Conservation (phyloP, 176 grass and related monocot species). For the Triticum aestivum region DNA sequence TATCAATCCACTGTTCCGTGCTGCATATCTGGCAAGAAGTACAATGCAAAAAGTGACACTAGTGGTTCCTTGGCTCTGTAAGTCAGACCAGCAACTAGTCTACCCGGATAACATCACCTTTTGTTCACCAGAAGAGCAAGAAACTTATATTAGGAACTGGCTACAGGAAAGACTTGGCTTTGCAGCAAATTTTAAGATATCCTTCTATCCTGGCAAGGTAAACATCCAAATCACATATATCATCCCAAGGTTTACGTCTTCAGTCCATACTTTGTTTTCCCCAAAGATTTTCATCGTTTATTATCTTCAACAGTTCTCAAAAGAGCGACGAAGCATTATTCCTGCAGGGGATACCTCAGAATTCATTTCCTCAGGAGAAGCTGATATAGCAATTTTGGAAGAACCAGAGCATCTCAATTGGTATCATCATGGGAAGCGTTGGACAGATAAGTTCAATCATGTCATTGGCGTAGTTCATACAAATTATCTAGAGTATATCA, state of each 20-base stretch:
- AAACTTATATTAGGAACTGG: constrained; percentile 85
- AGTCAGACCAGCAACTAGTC: constrained; percentile 76
- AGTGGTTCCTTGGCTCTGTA: constrained; percentile 82
- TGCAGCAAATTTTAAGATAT: constrained; percentile 86
- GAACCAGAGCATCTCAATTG: constrained; percentile 99
- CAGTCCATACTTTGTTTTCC: constrained; percentile 16
- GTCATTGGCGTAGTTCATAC: constrained; percentile 93
- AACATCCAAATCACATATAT: constrained; percentile 17
- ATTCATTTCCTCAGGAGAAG: constrained; percentile 86
- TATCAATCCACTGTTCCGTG: constrained; percentile 90
- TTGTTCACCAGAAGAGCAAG: constrained; percentile 75
- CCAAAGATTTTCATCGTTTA: not conserved
- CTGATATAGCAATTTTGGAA: constrained; percentile 96
- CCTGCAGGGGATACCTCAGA: constrained; percentile 88
- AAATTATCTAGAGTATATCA: constrained; percentile 98
- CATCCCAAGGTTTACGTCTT: not conserved
- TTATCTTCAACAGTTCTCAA: constrained; percentile 71
- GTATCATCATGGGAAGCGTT: constrained; percentile 98
- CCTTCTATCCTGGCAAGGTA: constrained; percentile 95
- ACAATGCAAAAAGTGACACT: constrained; percentile 80
- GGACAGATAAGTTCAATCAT: constrained; percentile 98
- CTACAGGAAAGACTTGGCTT: constrained; percentile 84
- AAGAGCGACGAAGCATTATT: constrained; percentile 90
- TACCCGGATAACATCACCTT: constrained; percentile 84
- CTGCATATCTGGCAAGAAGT: constrained; percentile 85